phyloP scores from a whole-genome alignment of 2,329 filamentous ascomycete species.

The Hymenoscyphus linearis region DNA sequence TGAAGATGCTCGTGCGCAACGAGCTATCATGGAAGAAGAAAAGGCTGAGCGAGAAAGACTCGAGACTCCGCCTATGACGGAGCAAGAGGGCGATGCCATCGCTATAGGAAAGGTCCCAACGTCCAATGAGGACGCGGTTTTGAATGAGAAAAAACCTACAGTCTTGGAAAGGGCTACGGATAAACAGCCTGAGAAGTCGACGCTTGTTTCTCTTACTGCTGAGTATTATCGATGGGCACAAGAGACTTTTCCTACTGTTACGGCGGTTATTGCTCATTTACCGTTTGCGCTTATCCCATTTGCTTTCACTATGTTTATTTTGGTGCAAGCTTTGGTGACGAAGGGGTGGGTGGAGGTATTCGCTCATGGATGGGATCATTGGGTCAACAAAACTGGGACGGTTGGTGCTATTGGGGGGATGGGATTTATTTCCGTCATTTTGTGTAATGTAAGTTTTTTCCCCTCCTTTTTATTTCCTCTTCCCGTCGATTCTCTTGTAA shows the following conservation, averaged over 20 bases:
- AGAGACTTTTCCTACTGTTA: slow-evolving; percentile 66
- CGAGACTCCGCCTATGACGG: background rate
- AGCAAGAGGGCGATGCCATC: background rate
- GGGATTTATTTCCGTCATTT: slow-evolving; percentile 64
- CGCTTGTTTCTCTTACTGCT: slow-evolving; percentile 45
- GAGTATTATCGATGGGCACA: slow-evolving; percentile 53
- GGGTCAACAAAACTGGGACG: slow-evolving; percentile 64
- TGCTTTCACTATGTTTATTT: slow-evolving; percentile 68
- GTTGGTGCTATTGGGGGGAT: slow-evolving; percentile 66
- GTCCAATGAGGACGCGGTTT: slow-evolving; percentile 53
- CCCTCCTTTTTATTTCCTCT: background rate
- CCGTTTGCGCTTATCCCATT: slow-evolving; percentile 66
- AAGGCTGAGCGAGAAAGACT: slow-evolving; percentile 5
- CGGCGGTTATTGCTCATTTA: slow-evolving; percentile 59
- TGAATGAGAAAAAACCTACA: slow-evolving; percentile 32
- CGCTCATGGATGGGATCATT: slow-evolving; percentile 68
- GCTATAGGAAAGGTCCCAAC: slow-evolving; percentile 49
- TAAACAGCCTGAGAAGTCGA: slow-evolving; percentile 33
- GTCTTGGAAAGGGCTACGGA: slow-evolving; percentile 2
- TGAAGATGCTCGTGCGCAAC: slow-evolving; percentile 39
- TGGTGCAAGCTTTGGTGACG: slow-evolving; percentile 66
- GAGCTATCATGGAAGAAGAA: slow-evolving; percentile 34
- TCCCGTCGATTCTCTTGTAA: no score
- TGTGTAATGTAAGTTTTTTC: slow-evolving; percentile 60
- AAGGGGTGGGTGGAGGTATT: slow-evolving; percentile 73